Percentiles rank a stretch among this genome's conserved stretches.
Evolutionary conservation across 768 basidiomycete genomes (phyloP).

Genomic region (Rhodotorula paludigena): DNA sequence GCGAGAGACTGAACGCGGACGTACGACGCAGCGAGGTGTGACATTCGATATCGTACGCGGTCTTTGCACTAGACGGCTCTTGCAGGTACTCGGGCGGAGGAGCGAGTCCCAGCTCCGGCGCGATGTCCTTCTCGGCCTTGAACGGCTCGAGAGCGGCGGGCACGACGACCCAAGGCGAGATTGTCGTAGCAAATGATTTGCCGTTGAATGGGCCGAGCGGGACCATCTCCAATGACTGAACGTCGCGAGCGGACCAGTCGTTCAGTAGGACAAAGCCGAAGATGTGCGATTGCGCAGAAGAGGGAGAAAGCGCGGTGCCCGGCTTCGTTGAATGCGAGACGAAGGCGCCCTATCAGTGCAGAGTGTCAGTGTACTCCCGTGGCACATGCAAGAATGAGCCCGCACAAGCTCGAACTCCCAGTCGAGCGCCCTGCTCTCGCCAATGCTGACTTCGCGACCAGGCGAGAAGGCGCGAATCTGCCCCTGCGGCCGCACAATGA

Average conservation of each 20-base stretch:
- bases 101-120: conserved; percentile 1
- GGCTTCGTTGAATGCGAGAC: not conserved
- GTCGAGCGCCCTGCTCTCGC: conserved; percentile 29
- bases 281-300: conserved; percentile 11
- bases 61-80: not conserved
- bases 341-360: conserved; percentile 1
- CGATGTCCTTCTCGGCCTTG: conserved; percentile 11
- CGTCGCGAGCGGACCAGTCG: conserved; percentile 38
- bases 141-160: conserved; percentile 38
- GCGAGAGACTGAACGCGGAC: not conserved
- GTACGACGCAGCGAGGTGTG: not conserved
- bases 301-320: not conserved
- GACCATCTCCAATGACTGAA: conserved; percentile 38
- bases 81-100: not conserved
- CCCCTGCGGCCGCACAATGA: not conserved
- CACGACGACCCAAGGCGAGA: conserved; percentile 37
- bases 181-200: conserved; percentile 39
- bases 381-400: no score
- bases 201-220: conserved; percentile 42
- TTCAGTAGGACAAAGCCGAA: conserved; percentile 32
- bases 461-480: conserved; percentile 4
- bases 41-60: conserved; percentile 7
- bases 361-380: not conserved
- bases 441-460: conserved; percentile 14
- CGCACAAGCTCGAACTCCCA: conserved; percentile 30